phyloP scores from a whole-genome alignment of 345 rosid genomes.

The Microthlaspi erraticum region DNA sequence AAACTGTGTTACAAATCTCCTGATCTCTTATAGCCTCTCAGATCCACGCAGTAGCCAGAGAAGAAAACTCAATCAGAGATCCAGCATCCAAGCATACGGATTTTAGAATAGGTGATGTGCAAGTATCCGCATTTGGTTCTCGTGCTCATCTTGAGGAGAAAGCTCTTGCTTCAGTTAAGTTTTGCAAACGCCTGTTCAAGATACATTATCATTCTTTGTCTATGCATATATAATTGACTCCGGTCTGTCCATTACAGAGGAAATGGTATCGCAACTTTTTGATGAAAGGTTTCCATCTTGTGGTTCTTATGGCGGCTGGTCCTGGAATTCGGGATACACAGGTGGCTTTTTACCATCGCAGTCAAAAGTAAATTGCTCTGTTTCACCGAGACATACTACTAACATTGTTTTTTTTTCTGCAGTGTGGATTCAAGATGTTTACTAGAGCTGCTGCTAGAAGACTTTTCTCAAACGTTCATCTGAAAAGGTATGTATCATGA shows the following conservation, averaged over 20 bases:
- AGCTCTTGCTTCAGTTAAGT: slow-evolving; percentile 92
- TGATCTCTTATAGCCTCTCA: slow-evolving; percentile 53
- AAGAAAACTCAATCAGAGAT: slow-evolving; percentile 56
- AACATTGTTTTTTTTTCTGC: slow-evolving; percentile 11
- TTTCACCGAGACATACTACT: background rate
- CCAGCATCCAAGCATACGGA: slow-evolving; percentile 48
- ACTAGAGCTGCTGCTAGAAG: slow-evolving; percentile 96
- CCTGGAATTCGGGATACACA: slow-evolving; percentile 98
- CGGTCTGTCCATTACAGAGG: slow-evolving; percentile 61
- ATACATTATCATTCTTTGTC: slow-evolving; percentile 5
- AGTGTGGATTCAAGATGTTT: slow-evolving; percentile 99
- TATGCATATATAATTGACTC: slow-evolving; percentile 26
- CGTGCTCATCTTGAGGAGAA: slow-evolving; percentile 99
- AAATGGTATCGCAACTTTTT: slow-evolving; percentile 97
- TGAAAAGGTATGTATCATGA: slow-evolving; percentile 66
- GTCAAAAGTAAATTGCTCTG: slow-evolving; percentile 6
- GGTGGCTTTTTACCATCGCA: slow-evolving; percentile 49
- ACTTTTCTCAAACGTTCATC: slow-evolving; percentile 82
- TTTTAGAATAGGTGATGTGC: slow-evolving; percentile 69
- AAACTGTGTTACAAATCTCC: slow-evolving; percentile 31
- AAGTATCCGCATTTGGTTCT: slow-evolving; percentile 89
- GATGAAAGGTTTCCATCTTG: slow-evolving; percentile 98
- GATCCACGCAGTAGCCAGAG: slow-evolving; percentile 79
- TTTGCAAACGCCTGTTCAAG: slow-evolving; percentile 3
- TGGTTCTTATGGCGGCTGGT: slow-evolving; percentile 86